Conservation (phyloP, 441 rosid species). For the Gossypium lobatum region DNA sequence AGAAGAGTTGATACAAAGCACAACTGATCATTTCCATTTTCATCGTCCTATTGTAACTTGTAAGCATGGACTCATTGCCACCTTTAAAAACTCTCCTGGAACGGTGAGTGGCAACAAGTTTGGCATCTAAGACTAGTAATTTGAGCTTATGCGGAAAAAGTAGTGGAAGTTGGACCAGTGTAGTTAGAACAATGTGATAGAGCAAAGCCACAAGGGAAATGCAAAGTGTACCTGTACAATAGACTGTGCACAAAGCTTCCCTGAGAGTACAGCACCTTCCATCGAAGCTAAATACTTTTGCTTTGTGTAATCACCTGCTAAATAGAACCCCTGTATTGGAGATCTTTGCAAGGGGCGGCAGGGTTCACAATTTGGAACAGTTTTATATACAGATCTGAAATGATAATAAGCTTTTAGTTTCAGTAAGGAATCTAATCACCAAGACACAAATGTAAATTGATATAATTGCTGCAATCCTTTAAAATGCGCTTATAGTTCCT, state of each 20-base stretch:
- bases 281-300: constrained; percentile 95
- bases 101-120: neutral
- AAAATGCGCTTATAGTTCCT: neutral
- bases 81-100: neutral
- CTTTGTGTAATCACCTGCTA: constrained; percentile 90
- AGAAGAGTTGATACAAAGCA: neutral
- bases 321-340: constrained; percentile 76
- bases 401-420: constrained; percentile 9
- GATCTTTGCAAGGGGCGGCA: constrained; percentile 90
- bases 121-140: neutral
- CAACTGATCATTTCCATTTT: neutral
- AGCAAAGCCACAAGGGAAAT: neutral
- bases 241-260: constrained; percentile 82
- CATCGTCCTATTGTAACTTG: neutral
- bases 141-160: neutral
- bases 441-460: neutral
- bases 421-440: neutral
- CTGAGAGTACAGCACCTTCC: constrained; percentile 97
- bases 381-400: constrained; percentile 88
- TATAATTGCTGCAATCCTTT: neutral
- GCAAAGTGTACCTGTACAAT: constrained; percentile 56
- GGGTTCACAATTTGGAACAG: constrained; percentile 80
- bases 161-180: neutral
- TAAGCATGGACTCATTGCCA: neutral
- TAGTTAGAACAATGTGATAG: neutral